Conservation (phyloP, 495 filamentous ascomycete genomes). For the Neurospora sp. region DNA sequence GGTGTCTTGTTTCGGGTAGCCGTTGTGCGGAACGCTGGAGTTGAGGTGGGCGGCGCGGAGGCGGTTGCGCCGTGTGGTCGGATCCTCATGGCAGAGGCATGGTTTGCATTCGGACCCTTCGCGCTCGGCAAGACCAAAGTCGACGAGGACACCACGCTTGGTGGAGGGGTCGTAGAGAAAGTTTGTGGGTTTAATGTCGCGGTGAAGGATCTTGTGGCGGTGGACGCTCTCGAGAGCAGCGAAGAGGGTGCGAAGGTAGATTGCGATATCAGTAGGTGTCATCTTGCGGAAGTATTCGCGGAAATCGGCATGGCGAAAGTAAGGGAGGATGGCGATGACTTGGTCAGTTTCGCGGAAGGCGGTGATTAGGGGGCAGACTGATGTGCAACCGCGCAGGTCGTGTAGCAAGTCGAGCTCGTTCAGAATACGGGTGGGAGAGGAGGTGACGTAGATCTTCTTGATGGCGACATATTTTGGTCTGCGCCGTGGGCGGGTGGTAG, state of each 20-base stretch:
- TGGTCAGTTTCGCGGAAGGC: conserved; percentile 91
- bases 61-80: conserved; percentile 26
- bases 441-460: conserved; percentile 99
- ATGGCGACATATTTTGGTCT: conserved; percentile 78
- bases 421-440: conserved; percentile 81
- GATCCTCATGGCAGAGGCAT: conserved; percentile 56
- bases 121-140: conserved; percentile 90
- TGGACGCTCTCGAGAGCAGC: conserved; percentile 78
- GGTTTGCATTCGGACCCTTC: conserved; percentile 63
- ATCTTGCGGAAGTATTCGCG: conserved; percentile 88
- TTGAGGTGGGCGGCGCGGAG: conserved; percentile 29
- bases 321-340: conserved; percentile 88
- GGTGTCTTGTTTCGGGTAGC: conserved; percentile 77
- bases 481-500: conserved; percentile 22
- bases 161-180: conserved; percentile 86
- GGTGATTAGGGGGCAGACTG: conserved; percentile 91
- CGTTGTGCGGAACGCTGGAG: conserved; percentile 42
- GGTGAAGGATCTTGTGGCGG: conserved; percentile 72
- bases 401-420: conserved; percentile 97
- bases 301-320: conserved; percentile 93
- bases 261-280: conserved; percentile 68
- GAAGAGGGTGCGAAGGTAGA: conserved; percentile 86
- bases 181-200: conserved; percentile 99
- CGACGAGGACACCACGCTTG: conserved; percentile 80
- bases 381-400: conserved; percentile 68